Percentiles rank a stretch among this genome's conserved stretches.
Evolutionary conservation across 805 yeast genomes (phyloP).

Genomic region (Sugiyamaella qingdaonensis): DNA sequence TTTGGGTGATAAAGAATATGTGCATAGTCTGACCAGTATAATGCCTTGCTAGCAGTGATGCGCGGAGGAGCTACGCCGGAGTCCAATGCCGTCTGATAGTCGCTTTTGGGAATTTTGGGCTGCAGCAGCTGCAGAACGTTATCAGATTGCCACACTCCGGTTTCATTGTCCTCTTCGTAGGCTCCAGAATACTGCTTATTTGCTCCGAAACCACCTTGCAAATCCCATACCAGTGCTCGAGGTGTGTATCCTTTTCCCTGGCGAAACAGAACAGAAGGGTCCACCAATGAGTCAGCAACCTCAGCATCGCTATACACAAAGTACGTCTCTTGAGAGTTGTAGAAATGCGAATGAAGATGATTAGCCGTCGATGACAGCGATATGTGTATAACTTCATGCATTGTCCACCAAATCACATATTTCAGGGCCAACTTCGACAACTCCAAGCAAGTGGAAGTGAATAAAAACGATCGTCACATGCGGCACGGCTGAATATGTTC

Average conservation of each 20-base stretch:
- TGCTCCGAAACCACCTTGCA: conserved; percentile 70
- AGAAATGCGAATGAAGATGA: conserved; percentile 74
- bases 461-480: neutral
- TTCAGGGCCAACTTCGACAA: too few relatives aligned
- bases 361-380: conserved; percentile 71
- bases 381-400: conserved; percentile 72
- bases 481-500: neutral
- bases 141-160: neutral
- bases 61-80: conserved; percentile 25
- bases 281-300: conserved; percentile 30
- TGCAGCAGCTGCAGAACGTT: conserved; percentile 29
- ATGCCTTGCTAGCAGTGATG: conserved; percentile 42
- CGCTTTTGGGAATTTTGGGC: conserved; percentile 43
- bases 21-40: conserved; percentile 79
- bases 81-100: conserved; percentile 65
- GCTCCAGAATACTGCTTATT: conserved; percentile 29
- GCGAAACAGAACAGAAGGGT: conserved; percentile 46
- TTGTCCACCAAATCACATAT: conserved; percentile 23
- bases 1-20: conserved; percentile 62
- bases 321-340: conserved; percentile 71
- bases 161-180: conserved; percentile 5
- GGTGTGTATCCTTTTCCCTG: conserved; percentile 67
- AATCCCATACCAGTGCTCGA: conserved; percentile 76
- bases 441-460: too few relatives aligned
- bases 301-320: conserved; percentile 45